Evolutionary conservation across 2,329 filamentous ascomycete species (phyloP), one percentile per base, ranked within the genome.

Genomic region (Gaeumannomyces sp.): DNA sequence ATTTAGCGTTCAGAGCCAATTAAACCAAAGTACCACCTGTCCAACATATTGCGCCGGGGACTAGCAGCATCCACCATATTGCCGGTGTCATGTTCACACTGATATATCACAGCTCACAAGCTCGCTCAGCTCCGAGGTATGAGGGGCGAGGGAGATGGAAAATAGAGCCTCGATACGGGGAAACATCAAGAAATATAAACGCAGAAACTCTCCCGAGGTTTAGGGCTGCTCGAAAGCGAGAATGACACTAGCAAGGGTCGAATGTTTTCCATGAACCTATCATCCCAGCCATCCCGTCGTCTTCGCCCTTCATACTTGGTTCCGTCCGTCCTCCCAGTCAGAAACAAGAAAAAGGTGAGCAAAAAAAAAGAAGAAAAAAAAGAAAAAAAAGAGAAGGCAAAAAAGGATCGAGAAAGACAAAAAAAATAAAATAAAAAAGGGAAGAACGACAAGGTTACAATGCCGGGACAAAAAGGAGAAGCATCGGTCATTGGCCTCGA

Each of bases 211-310:
- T 35, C 33, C 13, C 33, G 45, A 53, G 45, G 19, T 53, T 53
- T 53, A n/a, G n/a, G 45, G 10, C 8, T 25, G 7, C 19, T 53
- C 45, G 22, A 25, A 53, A 53, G 19, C 22, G 22, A 53, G 22
- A 53, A 53, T 53, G 45, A 25, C 45, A 22, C 22, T 8, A 53
- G 45, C 45, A 53, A n/a, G 22, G 22, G 45, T 11, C 45, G 45
- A 53, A 53, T 53, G 10, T 14, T 8, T 53, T 53, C 7, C 45
- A 53, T 53, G 45, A 53, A 25, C 45, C 19, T 25, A 53, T 53
- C 57, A 59, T 59, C 57, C 57, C 57, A 22, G 27, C 57, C 29
- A 59, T 28, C 45, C 45, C 45, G 22, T 53, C 45, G 57, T 59
- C 25, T 59, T 27, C 14, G 19, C 29, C 57, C n/a, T 6, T 28